Percentiles rank a stretch among this genome's conserved stretches.
phyloP scores from a whole-genome alignment of 179 eudicot genomes.

The Spinacia oleracea region DNA sequence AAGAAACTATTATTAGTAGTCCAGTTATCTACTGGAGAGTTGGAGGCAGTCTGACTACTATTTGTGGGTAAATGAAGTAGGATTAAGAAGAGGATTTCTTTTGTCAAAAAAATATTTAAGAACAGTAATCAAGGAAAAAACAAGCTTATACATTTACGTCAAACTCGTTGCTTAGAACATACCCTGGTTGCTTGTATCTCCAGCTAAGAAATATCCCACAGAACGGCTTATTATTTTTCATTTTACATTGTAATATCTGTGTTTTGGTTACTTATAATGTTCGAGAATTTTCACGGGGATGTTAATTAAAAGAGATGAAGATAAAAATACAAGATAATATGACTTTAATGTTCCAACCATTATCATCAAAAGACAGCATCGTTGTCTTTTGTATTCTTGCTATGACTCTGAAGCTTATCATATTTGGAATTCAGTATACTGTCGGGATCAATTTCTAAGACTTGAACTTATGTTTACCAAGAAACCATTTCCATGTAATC shows the following conservation, averaged over 20 bases:
- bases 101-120: not conserved
- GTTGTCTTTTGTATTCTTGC: not conserved
- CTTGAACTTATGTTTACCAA: not conserved
- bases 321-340: not conserved
- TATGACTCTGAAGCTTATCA: not conserved
- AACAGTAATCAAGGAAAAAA: not conserved
- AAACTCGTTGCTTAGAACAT: not conserved
- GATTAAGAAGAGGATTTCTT: not conserved
- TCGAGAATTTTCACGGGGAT: not conserved
- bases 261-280: not conserved
- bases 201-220: not conserved
- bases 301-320: not conserved
- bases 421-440: not conserved
- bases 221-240: not conserved
- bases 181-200: not conserved
- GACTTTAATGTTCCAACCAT: not conserved
- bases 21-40: too few species aligned
- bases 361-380: not conserved
- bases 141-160: not conserved
- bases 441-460: not conserved
- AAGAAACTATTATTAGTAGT: not conserved
- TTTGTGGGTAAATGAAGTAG: not conserved
- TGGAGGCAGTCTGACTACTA: not conserved
- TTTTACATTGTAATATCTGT: not conserved
- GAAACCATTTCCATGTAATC: not conserved